Conservation (phyloP, 2,329 filamentous ascomycete species). For the Pseudogymnoascus sp. region DNA sequence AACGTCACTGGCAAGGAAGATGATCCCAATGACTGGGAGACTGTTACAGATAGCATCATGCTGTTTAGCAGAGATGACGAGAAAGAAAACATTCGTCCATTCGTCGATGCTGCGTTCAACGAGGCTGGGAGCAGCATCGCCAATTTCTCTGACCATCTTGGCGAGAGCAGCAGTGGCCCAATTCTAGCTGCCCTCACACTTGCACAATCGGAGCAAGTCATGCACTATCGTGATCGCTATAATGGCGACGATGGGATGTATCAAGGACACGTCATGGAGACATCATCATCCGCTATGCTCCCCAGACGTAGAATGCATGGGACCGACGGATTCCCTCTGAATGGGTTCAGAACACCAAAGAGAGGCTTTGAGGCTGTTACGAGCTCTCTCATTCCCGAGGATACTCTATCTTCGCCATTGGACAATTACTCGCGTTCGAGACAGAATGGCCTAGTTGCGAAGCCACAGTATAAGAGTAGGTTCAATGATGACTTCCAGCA, state of each 20-base stretch:
- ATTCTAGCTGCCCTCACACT: neutral
- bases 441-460: neutral
- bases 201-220: neutral
- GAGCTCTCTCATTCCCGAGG: neutral
- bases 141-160: constrained; percentile 21
- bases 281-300: neutral
- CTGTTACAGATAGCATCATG: constrained; percentile 22
- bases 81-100: constrained; percentile 9
- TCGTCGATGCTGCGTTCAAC: constrained; percentile 16
- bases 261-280: neutral
- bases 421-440: neutral
- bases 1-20: constrained; percentile 15
- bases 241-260: neutral
- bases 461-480: neutral
- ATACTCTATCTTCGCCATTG: neutral
- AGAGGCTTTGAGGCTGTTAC: neutral
- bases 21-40: constrained; percentile 28
- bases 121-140: constrained; percentile 27
- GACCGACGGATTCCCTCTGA: neutral
- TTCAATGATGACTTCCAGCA: constrained; percentile 1
- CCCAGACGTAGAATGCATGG: neutral
- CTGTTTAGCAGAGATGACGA: neutral
- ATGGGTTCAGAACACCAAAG: neutral
- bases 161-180: constrained; percentile 5
- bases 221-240: neutral